Base-by-base conservation (phyloP, 805 yeast genomes). In the Suhomyces pyralidae region DNA sequence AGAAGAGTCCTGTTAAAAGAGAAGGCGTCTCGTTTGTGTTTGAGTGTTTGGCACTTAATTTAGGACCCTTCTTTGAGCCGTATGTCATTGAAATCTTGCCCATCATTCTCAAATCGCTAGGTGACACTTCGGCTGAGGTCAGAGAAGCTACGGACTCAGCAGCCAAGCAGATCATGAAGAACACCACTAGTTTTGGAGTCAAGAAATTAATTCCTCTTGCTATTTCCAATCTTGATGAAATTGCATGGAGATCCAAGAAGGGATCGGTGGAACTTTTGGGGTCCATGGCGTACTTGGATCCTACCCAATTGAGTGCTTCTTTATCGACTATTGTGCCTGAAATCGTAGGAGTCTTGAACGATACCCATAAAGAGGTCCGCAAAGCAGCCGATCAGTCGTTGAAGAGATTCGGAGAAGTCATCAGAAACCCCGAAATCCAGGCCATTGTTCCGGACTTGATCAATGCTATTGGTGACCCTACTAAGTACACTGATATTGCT, bases 251-350 rank as follows among this genome's bases (percentile, higher is more conserved):
- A 73, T 84, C 96, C 0, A 94, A 94, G 73, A 90, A 91, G 71
- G 99, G 98, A 3, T 89, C 98, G 6, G 98, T 94, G 17, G 98
- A 94, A 67, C 74, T 94, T 49, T 80, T 94, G 45, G 99, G 99
- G 70, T 85, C 97, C 22, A 94, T 94, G 99, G 99, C 99, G 0
- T 94, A 91, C 67, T 78, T 94, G 56, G 97, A 93, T 63, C 99
- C 99, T 3, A 80, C 94, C 2, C 99, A 94, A 66, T 77, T 94
- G 59, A 90, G 97, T 1, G 81, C 92, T 0, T 90, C 97, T 0
- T 76, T 94, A 60, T 88, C 97, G 0, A 83, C 84, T 0, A 93
- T 94, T 73, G 90, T 94, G 55, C 99, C 99, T 1, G 96, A 93
- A 65, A 91, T 94, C 71, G 99, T 93, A 52, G 92, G 94, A 57